Evolutionary conservation across 495 filamentous ascomycete species (phyloP), one percentile per base, ranked within the genome.

Genomic region (Platismatia glauca): DNA sequence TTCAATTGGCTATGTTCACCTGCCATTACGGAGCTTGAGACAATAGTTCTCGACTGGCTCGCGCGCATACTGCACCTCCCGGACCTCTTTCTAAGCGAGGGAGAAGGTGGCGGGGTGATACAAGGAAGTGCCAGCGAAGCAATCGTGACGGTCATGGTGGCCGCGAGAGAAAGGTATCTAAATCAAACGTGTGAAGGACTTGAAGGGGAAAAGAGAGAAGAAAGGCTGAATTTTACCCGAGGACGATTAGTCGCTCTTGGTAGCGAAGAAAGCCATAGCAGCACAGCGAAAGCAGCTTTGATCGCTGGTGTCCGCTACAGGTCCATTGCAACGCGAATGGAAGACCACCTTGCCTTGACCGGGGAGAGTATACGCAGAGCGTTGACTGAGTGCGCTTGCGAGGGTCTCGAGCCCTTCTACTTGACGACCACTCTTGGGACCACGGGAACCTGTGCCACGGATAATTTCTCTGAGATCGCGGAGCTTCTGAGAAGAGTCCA

Each of bases 1-100:
- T 98, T 98, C 80, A 97, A 97, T 74, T 98, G 94, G 94, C 83
- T 97, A 56, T 97, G 93, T 73, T 91, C 87, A 4, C 94, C 94
- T 2, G 94, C 89, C 24, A 86, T 94, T n/a, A 98, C 94, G 7
- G 94, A 98, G 71, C 80, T 98, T 52, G 94, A 98, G 77, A 97
- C 94, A 0, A 84, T 95, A 53, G 88, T 96, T 38, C 81, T 97
- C 65, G 94, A 97, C 74, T 97, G 93, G 93, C 74, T 97, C 22
- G 89, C 86, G 29, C 82, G 87, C 66, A 76, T 89, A 16, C 73
- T 97, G 41, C 81, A 73, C 18, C 78, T 97, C 18, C 91, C 93
- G 0, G 72, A 79, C 13, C 89, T 85, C 69, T 97, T 87, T 69
- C 76, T 91, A 22, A 94, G 89, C 34, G 86, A 85, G 0, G 86